Conservation (phyloP, 2,329 filamentous ascomycete species). For the Diplodia seriata region DNA sequence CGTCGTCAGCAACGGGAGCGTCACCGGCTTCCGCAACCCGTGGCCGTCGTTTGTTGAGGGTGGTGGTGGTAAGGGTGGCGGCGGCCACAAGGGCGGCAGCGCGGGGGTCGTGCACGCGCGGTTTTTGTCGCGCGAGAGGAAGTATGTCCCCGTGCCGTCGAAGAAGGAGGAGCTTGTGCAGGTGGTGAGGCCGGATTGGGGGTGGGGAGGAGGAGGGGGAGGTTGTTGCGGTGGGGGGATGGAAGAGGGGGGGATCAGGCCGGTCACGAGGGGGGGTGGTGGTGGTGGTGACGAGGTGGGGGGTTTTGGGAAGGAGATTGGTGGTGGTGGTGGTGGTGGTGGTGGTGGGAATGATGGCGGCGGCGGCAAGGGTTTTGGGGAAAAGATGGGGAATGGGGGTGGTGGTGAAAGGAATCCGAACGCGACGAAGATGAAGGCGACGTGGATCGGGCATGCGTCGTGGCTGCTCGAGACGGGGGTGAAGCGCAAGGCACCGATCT, state of each 20-base stretch:
- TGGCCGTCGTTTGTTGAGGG: constrained; percentile 53
- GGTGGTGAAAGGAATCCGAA: neutral
- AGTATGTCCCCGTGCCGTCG: constrained; percentile 56
- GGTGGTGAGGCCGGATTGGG: constrained; percentile 52
- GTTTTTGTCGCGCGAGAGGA: constrained; percentile 48
- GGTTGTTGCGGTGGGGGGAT: neutral
- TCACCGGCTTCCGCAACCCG: constrained; percentile 56
- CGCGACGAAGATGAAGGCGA: constrained; percentile 49
- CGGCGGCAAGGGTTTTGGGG: constrained; percentile 36
- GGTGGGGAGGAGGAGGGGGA: neutral
- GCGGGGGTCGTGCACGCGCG: constrained; percentile 48
- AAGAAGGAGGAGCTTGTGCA: constrained; percentile 51
- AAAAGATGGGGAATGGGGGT: constrained; percentile 40
- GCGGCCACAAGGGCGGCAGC: constrained; percentile 4
- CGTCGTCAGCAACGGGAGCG: constrained; percentile 35
- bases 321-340: constrained; percentile 44
- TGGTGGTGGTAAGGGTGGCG: too few species aligned
- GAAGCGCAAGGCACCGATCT: neutral
- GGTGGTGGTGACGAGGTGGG: too few species aligned
- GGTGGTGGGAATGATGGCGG: too few species aligned
- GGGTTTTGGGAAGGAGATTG: neutral
- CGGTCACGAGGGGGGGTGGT: neutral
- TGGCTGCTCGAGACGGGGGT: constrained; percentile 54
- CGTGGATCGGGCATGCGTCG: constrained; percentile 61
- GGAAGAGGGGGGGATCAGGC: neutral